Percentiles rank a stretch among this genome's conserved stretches.
Conservation (phyloP, 1,284 basidiomycete genomes). For the Malassezia restricta region DNA sequence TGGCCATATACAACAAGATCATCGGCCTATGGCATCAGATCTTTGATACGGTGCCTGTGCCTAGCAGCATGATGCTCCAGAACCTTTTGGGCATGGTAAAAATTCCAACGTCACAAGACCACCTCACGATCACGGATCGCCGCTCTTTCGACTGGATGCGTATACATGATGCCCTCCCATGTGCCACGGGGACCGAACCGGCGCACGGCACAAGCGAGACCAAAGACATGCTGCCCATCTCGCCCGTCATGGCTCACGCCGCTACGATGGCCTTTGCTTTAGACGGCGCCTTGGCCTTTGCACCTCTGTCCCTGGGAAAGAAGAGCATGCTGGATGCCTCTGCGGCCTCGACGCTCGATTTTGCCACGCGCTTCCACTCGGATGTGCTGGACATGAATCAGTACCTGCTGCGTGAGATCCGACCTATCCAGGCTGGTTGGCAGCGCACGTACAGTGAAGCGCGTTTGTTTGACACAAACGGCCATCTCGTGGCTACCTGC, state of each 20-base stretch:
- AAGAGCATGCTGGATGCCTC: slow-evolving; percentile 19
- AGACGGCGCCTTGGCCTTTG: slow-evolving; percentile 34
- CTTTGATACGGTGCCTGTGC: slow-evolving; percentile 6
- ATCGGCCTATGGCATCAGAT: slow-evolving; percentile 5
- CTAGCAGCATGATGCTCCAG: slow-evolving; percentile 6
- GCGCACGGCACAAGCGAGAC: neutral
- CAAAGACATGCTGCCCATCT: slow-evolving; percentile 7
- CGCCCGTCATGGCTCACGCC: slow-evolving; percentile 13
- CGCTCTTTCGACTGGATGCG: slow-evolving; percentile 23
- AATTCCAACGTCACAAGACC: slow-evolving; percentile 6
- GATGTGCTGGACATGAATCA: slow-evolving; percentile 22
- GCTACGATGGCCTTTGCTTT: slow-evolving; percentile 20
- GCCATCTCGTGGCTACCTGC: slow-evolving; percentile 21
- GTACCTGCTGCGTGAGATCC: slow-evolving; percentile 28
- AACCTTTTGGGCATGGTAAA: slow-evolving; percentile 13
- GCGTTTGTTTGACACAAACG: slow-evolving; percentile 18
- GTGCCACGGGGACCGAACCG: neutral
- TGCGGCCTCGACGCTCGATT: slow-evolving; percentile 30
- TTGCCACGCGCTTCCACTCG: slow-evolving; percentile 30
- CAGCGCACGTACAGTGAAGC: slow-evolving; percentile 28
- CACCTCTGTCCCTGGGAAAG: slow-evolving; percentile 32
- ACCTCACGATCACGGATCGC: slow-evolving; percentile 5
- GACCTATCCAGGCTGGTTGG: slow-evolving; percentile 19
- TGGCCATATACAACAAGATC: neutral
- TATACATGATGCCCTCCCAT: slow-evolving; percentile 7